phyloP scores from a whole-genome alignment of 495 filamentous ascomycete species.

The Hypoxylon perforatum region DNA sequence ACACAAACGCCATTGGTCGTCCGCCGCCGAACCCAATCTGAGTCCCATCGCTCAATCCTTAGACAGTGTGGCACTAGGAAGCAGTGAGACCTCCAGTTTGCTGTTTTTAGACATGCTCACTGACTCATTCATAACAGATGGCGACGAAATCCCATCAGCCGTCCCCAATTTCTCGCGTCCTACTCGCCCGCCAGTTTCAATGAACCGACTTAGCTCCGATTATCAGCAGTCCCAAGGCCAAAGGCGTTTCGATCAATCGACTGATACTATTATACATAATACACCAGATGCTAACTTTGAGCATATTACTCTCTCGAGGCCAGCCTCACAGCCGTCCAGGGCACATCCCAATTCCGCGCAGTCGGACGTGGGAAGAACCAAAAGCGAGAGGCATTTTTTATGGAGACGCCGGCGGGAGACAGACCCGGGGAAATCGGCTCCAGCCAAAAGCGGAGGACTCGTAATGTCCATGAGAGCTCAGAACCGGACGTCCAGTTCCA shows the following conservation, averaged over 20 bases:
- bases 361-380: conserved; percentile 21
- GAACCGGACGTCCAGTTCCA: conserved; percentile 19
- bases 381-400: conserved; percentile 45
- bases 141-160: conserved; percentile 13
- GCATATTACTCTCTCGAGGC: conserved; percentile 5
- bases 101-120: conserved; percentile 28
- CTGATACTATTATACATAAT: conserved; percentile 43
- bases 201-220: conserved; percentile 33
- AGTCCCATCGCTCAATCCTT: conserved; percentile 59
- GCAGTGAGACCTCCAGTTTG: conserved; percentile 44
- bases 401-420: conserved; percentile 42
- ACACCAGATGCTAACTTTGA: conserved; percentile 15
- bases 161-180: conserved; percentile 38
- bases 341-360: conserved; percentile 1
- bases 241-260: conserved; percentile 24
- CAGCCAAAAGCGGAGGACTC: conserved; percentile 12
- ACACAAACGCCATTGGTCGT: conserved; percentile 59
- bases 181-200: conserved; percentile 36
- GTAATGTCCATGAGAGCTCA: conserved; percentile 24
- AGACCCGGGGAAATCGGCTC: conserved; percentile 31
- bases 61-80: conserved; percentile 40
- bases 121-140: conserved; percentile 31
- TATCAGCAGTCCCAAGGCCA: conserved; percentile 2
- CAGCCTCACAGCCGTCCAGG: conserved; percentile 20
- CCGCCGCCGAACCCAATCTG: conserved; percentile 56